Percentiles rank a stretch among this genome's conserved stretches.
phyloP scores from a whole-genome alignment of 1,139 yeast genomes.

The Lodderomyces oxycetoniae region DNA sequence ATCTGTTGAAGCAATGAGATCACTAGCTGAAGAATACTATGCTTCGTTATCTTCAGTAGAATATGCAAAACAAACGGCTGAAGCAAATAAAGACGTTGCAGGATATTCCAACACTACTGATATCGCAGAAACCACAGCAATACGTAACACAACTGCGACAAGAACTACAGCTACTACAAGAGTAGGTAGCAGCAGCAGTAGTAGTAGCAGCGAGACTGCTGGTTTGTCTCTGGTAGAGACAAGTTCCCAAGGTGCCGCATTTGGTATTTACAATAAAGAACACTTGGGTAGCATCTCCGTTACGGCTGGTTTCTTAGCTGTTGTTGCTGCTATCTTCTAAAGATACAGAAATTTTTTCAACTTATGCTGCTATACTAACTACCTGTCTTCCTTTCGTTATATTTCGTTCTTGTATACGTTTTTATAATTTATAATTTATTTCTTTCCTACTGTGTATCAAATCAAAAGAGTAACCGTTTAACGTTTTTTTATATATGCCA shows the following conservation, averaged over 20 bases:
- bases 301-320: slow-evolving; percentile 41
- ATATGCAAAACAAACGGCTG: background rate
- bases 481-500: too few species aligned
- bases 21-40: slow-evolving; percentile 13
- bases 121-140: too few species aligned
- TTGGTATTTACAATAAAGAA: background rate
- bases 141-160: too few species aligned
- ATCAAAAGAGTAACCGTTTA: too few species aligned
- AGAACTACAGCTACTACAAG: too few species aligned
- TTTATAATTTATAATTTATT: background rate
- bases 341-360: background rate
- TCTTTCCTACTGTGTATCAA: slow-evolving; percentile 2
- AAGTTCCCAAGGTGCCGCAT: slow-evolving; percentile 1
- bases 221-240: too few species aligned
- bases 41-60: slow-evolving; percentile 13
- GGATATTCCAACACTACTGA: too few species aligned
- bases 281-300: slow-evolving; percentile 15
- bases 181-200: too few species aligned
- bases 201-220: too few species aligned
- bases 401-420: background rate
- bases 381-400: background rate
- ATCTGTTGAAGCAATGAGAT: slow-evolving; percentile 13
- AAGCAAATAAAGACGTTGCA: slow-evolving; percentile 10
- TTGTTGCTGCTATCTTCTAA: slow-evolving; percentile 40
- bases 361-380: background rate